Percentiles rank a stretch among this genome's conserved stretches.
Evolutionary conservation across 2,329 filamentous ascomycete genomes (phyloP).

Genomic region (Phaeosphaeria sp.): DNA sequence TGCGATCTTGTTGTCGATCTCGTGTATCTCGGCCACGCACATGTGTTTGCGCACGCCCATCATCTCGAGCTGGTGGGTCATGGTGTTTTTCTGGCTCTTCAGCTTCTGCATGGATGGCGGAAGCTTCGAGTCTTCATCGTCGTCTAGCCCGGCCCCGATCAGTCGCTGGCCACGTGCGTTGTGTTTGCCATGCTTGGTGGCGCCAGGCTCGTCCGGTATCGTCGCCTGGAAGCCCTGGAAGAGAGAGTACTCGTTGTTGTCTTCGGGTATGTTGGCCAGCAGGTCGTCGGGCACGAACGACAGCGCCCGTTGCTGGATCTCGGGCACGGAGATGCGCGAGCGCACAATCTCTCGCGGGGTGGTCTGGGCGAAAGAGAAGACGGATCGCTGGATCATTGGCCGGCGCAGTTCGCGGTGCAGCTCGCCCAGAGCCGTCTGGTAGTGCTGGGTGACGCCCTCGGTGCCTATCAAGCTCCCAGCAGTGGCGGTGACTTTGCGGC

Average conservation of each 20-base stretch:
- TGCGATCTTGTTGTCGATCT: slow-evolving; percentile 96
- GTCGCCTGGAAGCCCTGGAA: slow-evolving; percentile 97
- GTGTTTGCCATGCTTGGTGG: slow-evolving; percentile 66
- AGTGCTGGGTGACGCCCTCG: slow-evolving; percentile 67
- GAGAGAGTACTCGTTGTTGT: slow-evolving; percentile 84
- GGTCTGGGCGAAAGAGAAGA: slow-evolving; percentile 90
- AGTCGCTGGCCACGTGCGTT: slow-evolving; percentile 79
- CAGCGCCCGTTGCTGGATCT: slow-evolving; percentile 93
- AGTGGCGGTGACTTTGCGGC: slow-evolving; percentile 92
- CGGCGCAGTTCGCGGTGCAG: slow-evolving; percentile 88
- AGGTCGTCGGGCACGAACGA: slow-evolving; percentile 90
- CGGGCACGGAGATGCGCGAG: slow-evolving; percentile 84
- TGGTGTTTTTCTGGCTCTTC: slow-evolving; percentile 77
- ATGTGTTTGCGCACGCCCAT: slow-evolving; percentile 94
- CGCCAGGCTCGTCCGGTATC: slow-evolving; percentile 70
- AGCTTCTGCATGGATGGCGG: slow-evolving; percentile 75
- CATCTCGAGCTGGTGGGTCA: slow-evolving; percentile 89
- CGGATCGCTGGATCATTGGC: slow-evolving; percentile 82
- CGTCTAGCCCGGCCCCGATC: slow-evolving; percentile 67
- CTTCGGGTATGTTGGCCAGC: slow-evolving; percentile 85
- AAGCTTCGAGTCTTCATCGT: slow-evolving; percentile 58
- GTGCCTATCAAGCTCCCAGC: slow-evolving; percentile 83
- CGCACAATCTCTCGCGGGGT: slow-evolving; percentile 94
- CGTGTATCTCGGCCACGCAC: slow-evolving; percentile 93
- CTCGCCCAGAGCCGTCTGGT: slow-evolving; percentile 85